Evolutionary conservation across 2,329 filamentous ascomycete genomes (phyloP).

Genomic region (Aureobasidium vineae): DNA sequence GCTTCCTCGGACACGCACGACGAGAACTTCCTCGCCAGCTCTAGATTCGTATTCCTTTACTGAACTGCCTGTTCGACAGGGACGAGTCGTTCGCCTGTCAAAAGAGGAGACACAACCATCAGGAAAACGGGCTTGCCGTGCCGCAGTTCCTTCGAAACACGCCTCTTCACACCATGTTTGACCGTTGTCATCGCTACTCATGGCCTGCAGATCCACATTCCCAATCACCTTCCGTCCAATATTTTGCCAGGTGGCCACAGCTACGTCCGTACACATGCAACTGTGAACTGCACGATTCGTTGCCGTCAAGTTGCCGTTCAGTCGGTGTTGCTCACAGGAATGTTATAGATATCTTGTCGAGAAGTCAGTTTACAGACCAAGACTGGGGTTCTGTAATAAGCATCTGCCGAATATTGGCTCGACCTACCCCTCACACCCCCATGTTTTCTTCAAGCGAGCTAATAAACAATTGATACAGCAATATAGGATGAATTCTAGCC

Average conservation of each 20-base stretch:
- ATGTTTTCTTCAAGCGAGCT: not conserved
- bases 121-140: not conserved
- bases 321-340: not conserved
- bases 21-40: not conserved
- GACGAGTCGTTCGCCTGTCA: conserved; percentile 2
- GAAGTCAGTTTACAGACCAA: not conserved
- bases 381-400: not conserved
- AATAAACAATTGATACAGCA: not conserved
- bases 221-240: not conserved
- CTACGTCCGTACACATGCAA: not conserved
- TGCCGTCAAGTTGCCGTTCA: not conserved
- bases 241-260: not conserved
- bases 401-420: not conserved
- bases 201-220: conserved; percentile 7
- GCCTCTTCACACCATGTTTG: conserved; percentile 18
- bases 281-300: conserved; percentile 1
- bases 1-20: not conserved
- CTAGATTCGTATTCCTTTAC: not conserved
- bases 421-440: conserved; percentile 8
- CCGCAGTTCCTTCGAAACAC: conserved; percentile 5
- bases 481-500: not conserved
- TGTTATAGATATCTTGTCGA: not conserved
- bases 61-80: not conserved
- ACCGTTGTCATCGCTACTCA: conserved; percentile 14
- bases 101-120: not conserved